phyloP scores from a whole-genome alignment of 352 stramenopile species.

The Phytophthora sojae region DNA sequence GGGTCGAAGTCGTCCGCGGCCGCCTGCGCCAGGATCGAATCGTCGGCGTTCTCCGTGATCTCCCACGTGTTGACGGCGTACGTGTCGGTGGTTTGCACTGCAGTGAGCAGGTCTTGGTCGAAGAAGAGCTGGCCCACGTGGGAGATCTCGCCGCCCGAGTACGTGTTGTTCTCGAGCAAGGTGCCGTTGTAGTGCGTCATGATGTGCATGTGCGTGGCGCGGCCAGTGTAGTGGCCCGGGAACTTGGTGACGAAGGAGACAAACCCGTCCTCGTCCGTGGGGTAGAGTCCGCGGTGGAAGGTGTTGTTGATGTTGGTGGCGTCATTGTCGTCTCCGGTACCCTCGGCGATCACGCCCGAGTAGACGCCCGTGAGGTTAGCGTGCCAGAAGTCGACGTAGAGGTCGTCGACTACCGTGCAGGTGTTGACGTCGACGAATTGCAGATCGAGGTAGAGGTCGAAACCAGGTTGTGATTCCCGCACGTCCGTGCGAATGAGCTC shows the following conservation, averaged over 20 bases:
- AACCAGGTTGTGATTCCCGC: no score
- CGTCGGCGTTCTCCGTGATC: not conserved
- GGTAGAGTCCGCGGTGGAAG: conserved; percentile 23
- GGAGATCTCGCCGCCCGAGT: conserved; percentile 17
- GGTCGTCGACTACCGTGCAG: no score
- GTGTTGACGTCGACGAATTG: no score
- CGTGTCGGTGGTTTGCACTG: conserved; percentile 19
- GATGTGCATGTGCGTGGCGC: conserved; percentile 34
- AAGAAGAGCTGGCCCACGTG: conserved; percentile 37
- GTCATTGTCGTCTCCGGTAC: not conserved
- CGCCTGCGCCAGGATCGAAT: conserved; percentile 9
- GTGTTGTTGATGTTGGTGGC: conserved; percentile 29
- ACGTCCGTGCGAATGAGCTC: no score
- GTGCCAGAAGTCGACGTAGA: no score
- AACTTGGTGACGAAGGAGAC: conserved; percentile 36
- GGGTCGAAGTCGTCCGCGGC: conserved; percentile 27
- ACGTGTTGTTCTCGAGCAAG: conserved; percentile 26
- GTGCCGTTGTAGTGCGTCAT: conserved; percentile 19
- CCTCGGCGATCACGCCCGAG: conserved; percentile 2
- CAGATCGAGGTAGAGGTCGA: no score
- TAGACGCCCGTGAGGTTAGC: conserved; percentile 11
- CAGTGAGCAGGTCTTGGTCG: conserved; percentile 31
- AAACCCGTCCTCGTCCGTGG: conserved; percentile 26
- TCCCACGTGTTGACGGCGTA: conserved; percentile 5
- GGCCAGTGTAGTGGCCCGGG: conserved; percentile 21